Base-by-base conservation (phyloP, 2,329 filamentous ascomycete species). In the Madurella mycetomatis region DNA sequence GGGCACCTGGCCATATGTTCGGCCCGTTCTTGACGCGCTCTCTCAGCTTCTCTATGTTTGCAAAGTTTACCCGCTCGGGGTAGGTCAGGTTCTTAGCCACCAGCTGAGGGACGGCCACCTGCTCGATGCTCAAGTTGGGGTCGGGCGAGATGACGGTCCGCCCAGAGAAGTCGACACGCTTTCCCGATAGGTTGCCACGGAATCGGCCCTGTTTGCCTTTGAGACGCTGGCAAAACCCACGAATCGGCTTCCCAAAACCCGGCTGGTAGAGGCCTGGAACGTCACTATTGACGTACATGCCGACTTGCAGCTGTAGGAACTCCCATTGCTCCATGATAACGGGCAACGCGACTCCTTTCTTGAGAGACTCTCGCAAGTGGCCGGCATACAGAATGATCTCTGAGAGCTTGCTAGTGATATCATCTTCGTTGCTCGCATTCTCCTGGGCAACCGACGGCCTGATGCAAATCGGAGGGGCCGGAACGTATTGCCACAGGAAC, bases 311-410 rank as follows among this genome's bases (percentile, higher is more conserved):
- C 67, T 97, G 92, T 57, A 99, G 76, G 65, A 92, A 97, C 67
- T 99, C 94, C 94, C 94, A 99, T 64, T 96, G 91, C 69, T 99
- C 94, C 85, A 97, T 95, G 53, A 97, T 88, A 1, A 90, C 95
- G 61, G 88, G 83, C 2, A 99, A 81, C 0, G 90, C 85, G 13
- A 92, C 88, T 9, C 92, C 92, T 62, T 90, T 91, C 57, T 87
- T 80, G 15, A 97, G 72, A 0, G 90, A 90, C 18, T 89, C 87
- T 47, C 88, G 85, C 59, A 99, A 90, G 63, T 95, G 83, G 51
- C 88, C 87, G 66, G 92, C 96, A 60, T 95, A 90, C 65, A 95
- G 90, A 9, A 96, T 87, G 60, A 99, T 97, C 67, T 99, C 92
- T 31, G 91, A 88, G n/a, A 99, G 81, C 69, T 97, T 96, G 50